Evolutionary conservation across 352 stramenopile genomes (phyloP).

Genomic region (Phytophthora europaea): DNA sequence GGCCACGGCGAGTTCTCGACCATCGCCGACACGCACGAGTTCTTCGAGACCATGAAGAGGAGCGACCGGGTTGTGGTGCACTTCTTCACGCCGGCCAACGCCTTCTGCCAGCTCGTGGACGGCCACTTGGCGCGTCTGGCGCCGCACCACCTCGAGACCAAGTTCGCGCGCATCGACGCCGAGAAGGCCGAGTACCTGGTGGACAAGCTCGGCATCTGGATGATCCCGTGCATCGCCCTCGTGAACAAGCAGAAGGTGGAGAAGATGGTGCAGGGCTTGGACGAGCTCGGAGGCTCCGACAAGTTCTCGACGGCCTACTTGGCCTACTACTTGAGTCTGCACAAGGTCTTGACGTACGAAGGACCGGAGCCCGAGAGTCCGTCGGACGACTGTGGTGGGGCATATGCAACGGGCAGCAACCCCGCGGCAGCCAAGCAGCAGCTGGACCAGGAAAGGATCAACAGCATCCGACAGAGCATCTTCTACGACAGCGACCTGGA

Average conservation of each 20-base stretch:
- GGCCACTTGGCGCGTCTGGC: conserved; percentile 93
- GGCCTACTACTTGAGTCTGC: conserved; percentile 91
- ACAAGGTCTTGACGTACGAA: conserved; percentile 97
- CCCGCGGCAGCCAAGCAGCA: conserved; percentile 44
- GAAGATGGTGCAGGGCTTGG: conserved; percentile 96
- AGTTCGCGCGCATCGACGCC: conserved; percentile 97
- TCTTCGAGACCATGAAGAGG: conserved; percentile 96
- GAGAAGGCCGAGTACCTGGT: conserved; percentile 98
- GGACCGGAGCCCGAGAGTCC: conserved; percentile 83
- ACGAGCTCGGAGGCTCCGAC: conserved; percentile 95
- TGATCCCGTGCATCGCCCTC: conserved; percentile 97
- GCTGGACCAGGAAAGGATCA: conserved; percentile 59
- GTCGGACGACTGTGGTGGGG: conserved; percentile 71
- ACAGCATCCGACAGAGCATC: conserved; percentile 85
- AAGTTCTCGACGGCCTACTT: conserved; percentile 95
- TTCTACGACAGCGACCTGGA: conserved; percentile 90
- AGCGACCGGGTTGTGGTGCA: conserved; percentile 94
- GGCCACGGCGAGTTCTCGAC: conserved; percentile 92
- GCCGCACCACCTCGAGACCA: conserved; percentile 94
- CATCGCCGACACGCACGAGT: conserved; percentile 94
- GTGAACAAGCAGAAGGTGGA: conserved; percentile 95
- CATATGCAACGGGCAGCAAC: conserved; percentile 56
- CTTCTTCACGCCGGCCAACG: conserved; percentile 96
- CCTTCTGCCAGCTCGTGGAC: conserved; percentile 95
- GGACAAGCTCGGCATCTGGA: conserved; percentile 95